Evolutionary conservation across 208 protist genomes (phyloP).

Genomic region (Leptomonas pyrrhocoris): DNA sequence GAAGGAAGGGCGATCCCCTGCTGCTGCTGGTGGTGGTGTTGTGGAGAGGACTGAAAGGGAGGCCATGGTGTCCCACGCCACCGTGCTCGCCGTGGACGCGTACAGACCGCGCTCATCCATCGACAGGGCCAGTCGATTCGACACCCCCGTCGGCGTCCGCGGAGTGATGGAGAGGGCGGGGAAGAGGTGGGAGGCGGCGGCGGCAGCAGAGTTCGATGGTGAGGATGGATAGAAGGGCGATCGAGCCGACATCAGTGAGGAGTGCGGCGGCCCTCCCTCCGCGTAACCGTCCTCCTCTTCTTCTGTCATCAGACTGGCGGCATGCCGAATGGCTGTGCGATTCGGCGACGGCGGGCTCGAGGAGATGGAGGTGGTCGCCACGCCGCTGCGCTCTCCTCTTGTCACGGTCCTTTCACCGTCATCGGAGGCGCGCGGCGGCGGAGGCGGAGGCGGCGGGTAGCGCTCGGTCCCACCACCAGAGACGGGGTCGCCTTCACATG

Average conservation of each 20-base stretch:
- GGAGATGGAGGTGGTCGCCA: slow-evolving; percentile 9
- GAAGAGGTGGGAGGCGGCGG: not conserved
- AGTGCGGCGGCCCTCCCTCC: not conserved
- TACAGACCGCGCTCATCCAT: slow-evolving; percentile 15
- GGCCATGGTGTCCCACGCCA: slow-evolving; percentile 9
- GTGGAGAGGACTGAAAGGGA: not conserved
- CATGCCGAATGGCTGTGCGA: slow-evolving; percentile 21
- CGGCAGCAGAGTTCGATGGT: no score
- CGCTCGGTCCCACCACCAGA: not conserved
- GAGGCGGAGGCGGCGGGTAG: not conserved
- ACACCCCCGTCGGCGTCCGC: not conserved
- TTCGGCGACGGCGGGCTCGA: slow-evolving; percentile 30
- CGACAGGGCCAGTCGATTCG: slow-evolving; percentile 15
- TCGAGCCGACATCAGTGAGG: not conserved
- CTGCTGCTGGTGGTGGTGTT: not conserved
- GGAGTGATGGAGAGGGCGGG: not conserved
- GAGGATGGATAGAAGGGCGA: no score
- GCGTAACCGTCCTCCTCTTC: not conserved
- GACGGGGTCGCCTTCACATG: not conserved
- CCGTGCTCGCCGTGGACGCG: slow-evolving; percentile 25
- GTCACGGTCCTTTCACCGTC: not conserved
- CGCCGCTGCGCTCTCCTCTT: not conserved
- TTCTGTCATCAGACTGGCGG: not conserved
- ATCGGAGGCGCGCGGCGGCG: not conserved
- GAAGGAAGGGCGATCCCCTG: not conserved